A percentile compares a stretch with the other conserved stretches of the same genome.
These are phyloP conservation scores for Geopyxis carbonaria DNA, from an alignment of 495 filamentous ascomycete genomes.

Conservation along the genomic window DNA sequence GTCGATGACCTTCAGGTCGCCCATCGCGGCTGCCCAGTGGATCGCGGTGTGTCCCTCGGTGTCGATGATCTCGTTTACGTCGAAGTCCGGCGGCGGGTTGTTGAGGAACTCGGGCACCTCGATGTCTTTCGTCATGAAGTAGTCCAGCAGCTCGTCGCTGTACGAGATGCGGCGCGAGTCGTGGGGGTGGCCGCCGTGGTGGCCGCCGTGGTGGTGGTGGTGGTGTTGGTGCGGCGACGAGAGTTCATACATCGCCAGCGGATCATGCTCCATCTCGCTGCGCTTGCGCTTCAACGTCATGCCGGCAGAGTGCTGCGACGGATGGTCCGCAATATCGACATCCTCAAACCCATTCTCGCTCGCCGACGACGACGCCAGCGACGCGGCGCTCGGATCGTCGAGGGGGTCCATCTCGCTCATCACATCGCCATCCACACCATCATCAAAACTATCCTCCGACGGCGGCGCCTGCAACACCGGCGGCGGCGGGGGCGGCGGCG, in stretches of 20 bases:
- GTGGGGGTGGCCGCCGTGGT: no score
- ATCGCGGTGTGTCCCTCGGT: constrained; percentile 74
- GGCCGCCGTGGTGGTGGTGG: no score
- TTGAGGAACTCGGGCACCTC: constrained; percentile 48
- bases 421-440: constrained; percentile 26
- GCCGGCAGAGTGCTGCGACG: constrained; percentile 35
- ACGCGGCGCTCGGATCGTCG: constrained; percentile 20
- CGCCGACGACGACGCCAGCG: constrained; percentile 21
- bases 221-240: constrained; percentile 43
- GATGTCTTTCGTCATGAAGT: constrained; percentile 70
- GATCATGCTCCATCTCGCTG: constrained; percentile 54
- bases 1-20: constrained; percentile 77
- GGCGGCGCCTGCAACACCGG: constrained; percentile 20
- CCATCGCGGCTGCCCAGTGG: constrained; percentile 98
- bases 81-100: constrained; percentile 61
- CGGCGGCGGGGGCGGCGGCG: constrained; percentile 19
- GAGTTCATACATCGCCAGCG: constrained; percentile 65
- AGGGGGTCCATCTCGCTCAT: constrained; percentile 28
- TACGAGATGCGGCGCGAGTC: constrained; percentile 72
- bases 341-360: constrained; percentile 29
- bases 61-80: constrained; percentile 78
- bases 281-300: constrained; percentile 30
- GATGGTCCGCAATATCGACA: constrained; percentile 29
- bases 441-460: constrained; percentile 21
- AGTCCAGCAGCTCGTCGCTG: constrained; percentile 80